Base-by-base conservation (phyloP, 768 basidiomycete genomes). In the Fomitopsis serialis region DNA sequence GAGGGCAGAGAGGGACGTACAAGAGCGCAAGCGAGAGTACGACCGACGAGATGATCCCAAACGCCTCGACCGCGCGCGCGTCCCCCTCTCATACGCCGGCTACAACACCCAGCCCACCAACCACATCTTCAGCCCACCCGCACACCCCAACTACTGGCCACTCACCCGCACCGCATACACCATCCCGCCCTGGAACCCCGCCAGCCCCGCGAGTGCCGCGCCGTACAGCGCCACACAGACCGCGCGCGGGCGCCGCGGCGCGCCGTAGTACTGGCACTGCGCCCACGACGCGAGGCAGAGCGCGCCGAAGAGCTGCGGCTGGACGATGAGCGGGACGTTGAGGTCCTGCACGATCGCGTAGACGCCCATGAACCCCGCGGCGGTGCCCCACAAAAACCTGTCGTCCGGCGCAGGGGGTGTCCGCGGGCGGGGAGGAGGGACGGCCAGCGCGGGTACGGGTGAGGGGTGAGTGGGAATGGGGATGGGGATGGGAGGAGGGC, bases 241-340 rank as follows among this genome's bases (percentile, higher is more conserved):
- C n/a, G 52, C 60, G 2, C 61, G 61, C 0, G 80, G 74, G 27
- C 74, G 71, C n/a, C 69, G 68, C n/a, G n/a, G n/a, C 0, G 66
- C 63, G 17, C 71, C 78, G 61, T 92, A 92, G 64, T 87, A 80
- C 49, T 83, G 72, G 58, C 88, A 89, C 80, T 93, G 87, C 0
- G 75, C 75, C 81, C 84, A 87, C 2, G 82, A 84, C 11, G 85
- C 58, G 2, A 86, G 70, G 0, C 75, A 69, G 13, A 92, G 70
- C 23, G 78, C 69, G 0, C 78, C 80, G 62, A 92, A 87, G 1
- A 83, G 59, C 55, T 85, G 84, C 7, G 82, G 80, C 64, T 88
- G 82, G 2, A 85, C 54, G 44, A 87, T 84, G 40, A 92, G 75
- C 0, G 89, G 87, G 35, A 90, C 78, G 63, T 84, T 89, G 35